Evolutionary conservation across 345 rosid genomes (phyloP).

Genomic region (Limnanthes douglasii): DNA sequence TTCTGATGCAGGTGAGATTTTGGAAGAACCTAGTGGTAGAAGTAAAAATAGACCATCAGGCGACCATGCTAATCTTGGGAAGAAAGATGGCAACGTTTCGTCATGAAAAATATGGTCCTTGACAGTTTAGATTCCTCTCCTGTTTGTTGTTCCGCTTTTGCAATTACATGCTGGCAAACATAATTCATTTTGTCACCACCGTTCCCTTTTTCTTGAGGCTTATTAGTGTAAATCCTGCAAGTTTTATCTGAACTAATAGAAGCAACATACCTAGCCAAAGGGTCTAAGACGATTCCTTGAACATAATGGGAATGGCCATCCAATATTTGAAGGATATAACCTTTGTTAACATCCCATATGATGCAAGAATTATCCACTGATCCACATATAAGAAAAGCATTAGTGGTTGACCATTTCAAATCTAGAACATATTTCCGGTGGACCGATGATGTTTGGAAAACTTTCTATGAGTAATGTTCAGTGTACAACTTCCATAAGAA

Average conservation of each 20-base stretch:
- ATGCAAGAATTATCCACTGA: constrained; percentile 97
- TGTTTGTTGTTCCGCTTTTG: constrained; percentile 54
- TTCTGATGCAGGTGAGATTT: too few relatives aligned
- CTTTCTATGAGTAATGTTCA: constrained; percentile 86
- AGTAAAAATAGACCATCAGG: constrained; percentile 96
- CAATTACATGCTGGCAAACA: constrained; percentile 69
- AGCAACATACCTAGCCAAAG: constrained; percentile 63
- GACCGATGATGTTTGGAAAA: constrained; percentile 63
- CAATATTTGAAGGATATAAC: constrained; percentile 78
- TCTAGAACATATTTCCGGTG: constrained; percentile 90
- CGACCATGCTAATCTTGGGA: constrained; percentile 95
- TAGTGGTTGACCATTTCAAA: constrained; percentile 83
- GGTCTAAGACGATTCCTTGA: constrained; percentile 99
- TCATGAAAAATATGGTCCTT: constrained; percentile 84
- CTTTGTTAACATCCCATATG: constrained; percentile 91
- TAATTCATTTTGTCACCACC: constrained; percentile 45
- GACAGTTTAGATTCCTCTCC: constrained; percentile 34
- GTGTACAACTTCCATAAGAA: constrained; percentile 71
- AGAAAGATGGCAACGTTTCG: constrained; percentile 91
- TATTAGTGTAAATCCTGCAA: constrained; percentile 68
- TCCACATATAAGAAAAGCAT: constrained; percentile 67
- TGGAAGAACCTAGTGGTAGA: constrained; percentile 69
- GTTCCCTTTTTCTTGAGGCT: constrained; percentile 53
- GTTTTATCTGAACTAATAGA: constrained; percentile 95
- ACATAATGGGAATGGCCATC: constrained; percentile 91